Base-by-base conservation (phyloP, 2,329 filamentous ascomycete genomes). In the Trichoderma arundinaceum region DNA sequence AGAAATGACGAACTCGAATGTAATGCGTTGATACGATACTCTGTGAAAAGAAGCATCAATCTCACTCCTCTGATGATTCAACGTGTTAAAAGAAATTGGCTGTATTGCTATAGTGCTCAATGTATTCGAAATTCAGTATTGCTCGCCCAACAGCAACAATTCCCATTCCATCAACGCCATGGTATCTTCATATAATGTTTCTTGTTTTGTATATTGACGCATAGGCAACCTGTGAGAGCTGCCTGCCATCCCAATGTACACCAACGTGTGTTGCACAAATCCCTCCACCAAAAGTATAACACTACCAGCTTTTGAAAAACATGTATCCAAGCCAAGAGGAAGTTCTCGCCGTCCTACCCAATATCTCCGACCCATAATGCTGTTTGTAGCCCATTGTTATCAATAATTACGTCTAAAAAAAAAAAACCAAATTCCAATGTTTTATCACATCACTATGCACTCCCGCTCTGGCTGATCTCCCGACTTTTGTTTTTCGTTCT, bases 361-460 rank as follows among this genome's bases (percentile, higher is more conserved):
- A 38, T 44, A 32, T 46, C 28, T 12, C 60, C 6, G 33, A 54
- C 28, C 38, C 49, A 38, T 63, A 41, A 58, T 28, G 41, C 32
- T 39, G 41, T n/a, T 43, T 39, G 3, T 38, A 22, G 9, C 32
- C 51, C 43, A 35, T 33, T 49, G 52, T 41, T 22, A 51, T 12
- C 38, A 35, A 33, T 58, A 17, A 15, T 35, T 46, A 32, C 28
- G 7, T 44, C 48, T 52, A 41, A 43, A 38, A 38, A 38, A 3
- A 3, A 3, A 38, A 38, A 38, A 38, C 35, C 9, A 35, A 52
- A 19, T 35, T 49, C 13, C 1, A 43, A 22, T 22, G 46, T 1
- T 28, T 32, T 48, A 44, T 68, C 72, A 84, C 82, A 84, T 84
- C 59, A 84, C 74, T 9, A 70, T 72, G 70, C 82, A 84, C 71